These are phyloP conservation scores for Wickerhamomyces mucosus DNA, from an alignment of 805 yeast species.

Conservation along the genomic window DNA sequence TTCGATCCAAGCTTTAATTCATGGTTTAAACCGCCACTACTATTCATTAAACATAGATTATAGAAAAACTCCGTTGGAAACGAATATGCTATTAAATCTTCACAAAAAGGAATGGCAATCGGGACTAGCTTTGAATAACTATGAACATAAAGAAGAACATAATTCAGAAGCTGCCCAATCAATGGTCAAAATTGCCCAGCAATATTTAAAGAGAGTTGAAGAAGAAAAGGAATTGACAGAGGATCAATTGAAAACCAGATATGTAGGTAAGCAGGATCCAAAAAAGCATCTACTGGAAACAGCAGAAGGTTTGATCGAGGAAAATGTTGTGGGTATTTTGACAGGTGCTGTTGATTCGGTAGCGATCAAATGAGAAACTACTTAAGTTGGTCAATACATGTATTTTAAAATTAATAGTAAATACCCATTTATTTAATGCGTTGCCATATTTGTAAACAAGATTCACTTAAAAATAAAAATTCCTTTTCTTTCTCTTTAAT, in stretches of 20 bases:
- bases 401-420: not conserved
- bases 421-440: constrained; percentile 8
- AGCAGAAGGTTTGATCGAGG: constrained; percentile 79
- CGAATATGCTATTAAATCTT: constrained; percentile 84
- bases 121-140: constrained; percentile 74
- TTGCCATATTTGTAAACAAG: constrained; percentile 64
- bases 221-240: constrained; percentile 87
- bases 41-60: constrained; percentile 93
- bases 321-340: constrained; percentile 77
- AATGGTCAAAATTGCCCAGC: constrained; percentile 85
- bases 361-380: constrained; percentile 55
- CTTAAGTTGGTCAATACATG: not conserved
- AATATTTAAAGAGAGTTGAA: constrained; percentile 79
- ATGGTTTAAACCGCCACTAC: constrained; percentile 94
- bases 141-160: constrained; percentile 63
- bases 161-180: constrained; percentile 64
- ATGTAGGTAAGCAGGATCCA: constrained; percentile 98
- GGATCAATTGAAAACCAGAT: constrained; percentile 87
- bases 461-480: constrained; percentile 50
- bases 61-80: constrained; percentile 85
- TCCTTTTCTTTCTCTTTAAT: constrained; percentile 42
- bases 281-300: constrained; percentile 92
- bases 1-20: constrained; percentile 91
- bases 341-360: constrained; percentile 86
- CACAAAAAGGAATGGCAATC: constrained; percentile 96